Conservation (phyloP, 306 rosid species). For the Vachellia collinsii region DNA sequence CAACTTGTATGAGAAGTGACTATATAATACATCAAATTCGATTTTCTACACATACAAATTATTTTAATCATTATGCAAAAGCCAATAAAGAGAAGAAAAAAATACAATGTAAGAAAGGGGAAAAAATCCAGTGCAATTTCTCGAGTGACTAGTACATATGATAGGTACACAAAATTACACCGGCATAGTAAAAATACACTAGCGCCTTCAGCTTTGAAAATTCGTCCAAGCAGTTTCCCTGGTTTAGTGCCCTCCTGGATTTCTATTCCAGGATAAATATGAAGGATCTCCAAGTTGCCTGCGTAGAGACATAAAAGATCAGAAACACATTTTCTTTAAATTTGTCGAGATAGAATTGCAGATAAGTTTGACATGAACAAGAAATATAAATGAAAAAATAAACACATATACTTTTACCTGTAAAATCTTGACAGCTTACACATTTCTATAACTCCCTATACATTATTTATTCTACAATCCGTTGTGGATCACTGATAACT, state of each 20-base stretch:
- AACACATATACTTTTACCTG: not conserved
- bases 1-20: conserved; percentile 4
- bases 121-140: conserved; percentile 19
- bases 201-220: conserved; percentile 8
- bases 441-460: not conserved
- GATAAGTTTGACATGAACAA: not conserved
- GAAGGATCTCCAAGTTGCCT: conserved; percentile 97
- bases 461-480: not conserved
- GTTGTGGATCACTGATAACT: not conserved
- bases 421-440: not conserved
- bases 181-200: conserved; percentile 14
- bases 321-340: not conserved
- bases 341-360: not conserved
- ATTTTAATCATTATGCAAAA: conserved; percentile 19
- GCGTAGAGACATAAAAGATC: conserved; percentile 35
- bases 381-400: not conserved
- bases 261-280: conserved; percentile 85
- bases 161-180: conserved; percentile 47
- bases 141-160: conserved; percentile 10
- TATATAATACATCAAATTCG: not conserved
- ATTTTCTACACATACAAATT: conserved; percentile 39
- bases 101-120: not conserved
- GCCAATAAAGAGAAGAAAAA: not conserved
- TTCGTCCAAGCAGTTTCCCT: conserved; percentile 30
- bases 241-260: conserved; percentile 69